Conservation (phyloP, 2,329 filamentous ascomycete species). For the Beauveria australis region DNA sequence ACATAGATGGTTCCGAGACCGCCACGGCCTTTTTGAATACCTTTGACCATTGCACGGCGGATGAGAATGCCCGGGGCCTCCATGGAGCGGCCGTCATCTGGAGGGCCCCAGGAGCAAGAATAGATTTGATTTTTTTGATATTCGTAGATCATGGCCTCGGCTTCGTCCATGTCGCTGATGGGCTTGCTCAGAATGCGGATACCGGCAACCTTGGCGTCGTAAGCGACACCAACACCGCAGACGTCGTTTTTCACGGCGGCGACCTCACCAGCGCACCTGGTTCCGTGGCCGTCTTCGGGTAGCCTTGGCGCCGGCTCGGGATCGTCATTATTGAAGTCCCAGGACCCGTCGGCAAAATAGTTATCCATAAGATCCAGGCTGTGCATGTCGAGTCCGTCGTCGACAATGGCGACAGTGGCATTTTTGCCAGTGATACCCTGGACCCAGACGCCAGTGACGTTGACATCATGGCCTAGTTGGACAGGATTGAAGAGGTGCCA, state of each 20-base stretch:
- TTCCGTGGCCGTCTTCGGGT: conserved; percentile 82
- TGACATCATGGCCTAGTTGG: conserved; percentile 82
- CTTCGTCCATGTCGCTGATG: conserved; percentile 89
- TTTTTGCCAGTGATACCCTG: conserved; percentile 86
- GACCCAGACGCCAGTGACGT: conserved; percentile 89
- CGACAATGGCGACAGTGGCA: conserved; percentile 84
- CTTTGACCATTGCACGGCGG: conserved; percentile 81
- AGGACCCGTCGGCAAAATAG: conserved; percentile 88
- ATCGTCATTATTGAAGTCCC: conserved; percentile 86
- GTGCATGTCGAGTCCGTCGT: conserved; percentile 94
- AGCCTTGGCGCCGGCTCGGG: conserved; percentile 75
- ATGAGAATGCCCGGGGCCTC: conserved; percentile 87
- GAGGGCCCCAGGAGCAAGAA: conserved; percentile 97
- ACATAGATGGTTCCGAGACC: conserved; percentile 89
- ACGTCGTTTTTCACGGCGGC: conserved; percentile 86
- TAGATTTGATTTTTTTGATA: conserved; percentile 92
- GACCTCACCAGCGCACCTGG: conserved; percentile 89
- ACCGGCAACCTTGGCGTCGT: conserved; percentile 81
- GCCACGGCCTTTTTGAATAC: conserved; percentile 75
- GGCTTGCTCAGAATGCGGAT: conserved; percentile 87
- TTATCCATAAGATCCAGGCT: conserved; percentile 88
- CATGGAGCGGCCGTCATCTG: conserved; percentile 90
- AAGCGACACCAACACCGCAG: conserved; percentile 93
- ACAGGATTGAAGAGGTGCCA: conserved; percentile 89
- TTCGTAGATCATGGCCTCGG: conserved; percentile 84